Evolutionary conservation across 345 rosid genomes (phyloP).

Genomic region (Brassica incana): DNA sequence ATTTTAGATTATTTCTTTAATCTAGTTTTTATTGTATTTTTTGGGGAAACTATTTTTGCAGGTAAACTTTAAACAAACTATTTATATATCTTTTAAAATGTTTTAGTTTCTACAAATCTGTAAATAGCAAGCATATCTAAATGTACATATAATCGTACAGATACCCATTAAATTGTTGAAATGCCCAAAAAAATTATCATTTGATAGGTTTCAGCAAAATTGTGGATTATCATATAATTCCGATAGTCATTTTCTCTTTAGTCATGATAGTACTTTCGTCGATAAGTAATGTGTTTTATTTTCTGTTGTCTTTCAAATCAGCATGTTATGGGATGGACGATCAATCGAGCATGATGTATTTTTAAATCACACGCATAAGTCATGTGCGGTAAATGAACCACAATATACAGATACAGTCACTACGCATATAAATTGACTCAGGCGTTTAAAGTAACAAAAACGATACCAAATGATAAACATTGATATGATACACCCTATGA

Average conservation of each 20-base stretch:
- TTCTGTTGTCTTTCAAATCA: not conserved
- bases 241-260: not conserved
- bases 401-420: not conserved
- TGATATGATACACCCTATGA: not conserved
- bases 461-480: not conserved
- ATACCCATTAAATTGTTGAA: not conserved
- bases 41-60: not conserved
- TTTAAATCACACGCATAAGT: not conserved
- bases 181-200: not conserved
- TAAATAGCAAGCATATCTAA: not conserved
- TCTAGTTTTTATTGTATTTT: too few relatives aligned
- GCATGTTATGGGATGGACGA: not conserved
- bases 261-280: not conserved
- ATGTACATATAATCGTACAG: not conserved
- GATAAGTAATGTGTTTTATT: not conserved
- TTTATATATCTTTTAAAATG: too few relatives aligned
- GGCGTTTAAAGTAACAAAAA: not conserved
- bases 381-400: not conserved
- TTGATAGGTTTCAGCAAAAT: not conserved
- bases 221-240: not conserved
- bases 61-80: not conserved
- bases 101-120: not conserved
- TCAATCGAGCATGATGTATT: not conserved
- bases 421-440: not conserved
- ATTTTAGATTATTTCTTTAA: too few relatives aligned